Evolutionary conservation across 1,284 basidiomycete species (phyloP).

Genomic region (Amylostereum areolatum): DNA sequence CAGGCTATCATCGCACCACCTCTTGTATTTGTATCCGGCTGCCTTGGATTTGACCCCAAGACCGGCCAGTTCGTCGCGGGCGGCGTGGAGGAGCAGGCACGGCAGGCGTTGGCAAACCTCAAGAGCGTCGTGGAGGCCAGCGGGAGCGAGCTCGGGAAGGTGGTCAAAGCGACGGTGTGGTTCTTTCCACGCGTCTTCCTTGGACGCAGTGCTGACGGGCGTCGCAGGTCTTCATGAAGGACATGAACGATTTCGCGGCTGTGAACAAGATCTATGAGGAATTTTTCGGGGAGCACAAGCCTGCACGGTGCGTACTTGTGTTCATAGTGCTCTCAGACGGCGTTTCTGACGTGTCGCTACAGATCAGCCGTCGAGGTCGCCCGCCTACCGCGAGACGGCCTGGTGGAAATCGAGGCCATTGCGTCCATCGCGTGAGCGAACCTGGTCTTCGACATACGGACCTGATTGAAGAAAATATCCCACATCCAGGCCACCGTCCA

Average conservation of each 20-base stretch:
- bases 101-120: slow-evolving; percentile 85
- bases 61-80: slow-evolving; percentile 69
- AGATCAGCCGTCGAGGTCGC: slow-evolving; percentile 80
- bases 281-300: slow-evolving; percentile 88
- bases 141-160: slow-evolving; percentile 69
- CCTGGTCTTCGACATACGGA: too few relatives aligned
- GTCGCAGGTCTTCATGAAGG: slow-evolving; percentile 81
- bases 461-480: too few relatives aligned
- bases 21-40: slow-evolving; percentile 87
- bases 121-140: slow-evolving; percentile 79
- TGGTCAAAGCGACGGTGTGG: slow-evolving; percentile 82
- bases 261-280: slow-evolving; percentile 78
- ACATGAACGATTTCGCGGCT: slow-evolving; percentile 85
- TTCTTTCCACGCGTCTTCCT: neutral
- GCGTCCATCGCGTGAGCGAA: slow-evolving; percentile 26
- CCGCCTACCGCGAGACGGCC: slow-evolving; percentile 69
- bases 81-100: slow-evolving; percentile 81
- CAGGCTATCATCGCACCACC: slow-evolving; percentile 86
- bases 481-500: too few relatives aligned
- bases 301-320: slow-evolving; percentile 52
- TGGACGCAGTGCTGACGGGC: neutral
- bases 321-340: neutral
- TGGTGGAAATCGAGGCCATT: slow-evolving; percentile 92
- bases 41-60: slow-evolving; percentile 79
- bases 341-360: neutral